phyloP scores from a whole-genome alignment of 305 asterid genomes.

The Rubia tinctorum region DNA sequence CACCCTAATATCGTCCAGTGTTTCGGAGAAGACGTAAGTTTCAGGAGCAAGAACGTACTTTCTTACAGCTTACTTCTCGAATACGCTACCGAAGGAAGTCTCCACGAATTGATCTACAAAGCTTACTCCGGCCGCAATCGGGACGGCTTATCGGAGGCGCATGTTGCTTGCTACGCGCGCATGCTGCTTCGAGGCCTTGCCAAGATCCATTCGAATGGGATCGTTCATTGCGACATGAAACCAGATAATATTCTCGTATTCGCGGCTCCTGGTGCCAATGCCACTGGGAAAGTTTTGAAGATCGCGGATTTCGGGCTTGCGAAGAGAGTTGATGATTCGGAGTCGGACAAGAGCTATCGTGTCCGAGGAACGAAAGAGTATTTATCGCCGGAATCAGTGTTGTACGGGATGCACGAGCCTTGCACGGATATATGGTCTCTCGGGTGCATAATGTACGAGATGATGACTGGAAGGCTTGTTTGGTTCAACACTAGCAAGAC shows the following conservation, averaged over 20 bases:
- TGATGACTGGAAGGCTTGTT: neutral
- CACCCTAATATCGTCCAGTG: no score
- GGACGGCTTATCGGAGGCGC: neutral
- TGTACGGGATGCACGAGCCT: neutral
- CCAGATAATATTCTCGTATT: neutral
- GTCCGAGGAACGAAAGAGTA: neutral
- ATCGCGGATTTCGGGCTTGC: neutral
- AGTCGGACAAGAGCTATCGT: neutral
- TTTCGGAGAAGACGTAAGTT: no score
- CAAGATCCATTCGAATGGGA: neutral
- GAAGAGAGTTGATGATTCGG: neutral
- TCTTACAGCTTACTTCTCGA: no score
- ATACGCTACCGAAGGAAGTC: no score
- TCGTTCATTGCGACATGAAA: neutral
- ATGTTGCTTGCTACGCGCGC: neutral
- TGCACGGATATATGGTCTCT: neutral
- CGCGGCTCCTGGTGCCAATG: neutral
- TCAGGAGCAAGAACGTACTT: no score
- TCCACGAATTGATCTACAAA: no score
- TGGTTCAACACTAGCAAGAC: neutral
- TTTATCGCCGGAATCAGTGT: neutral
- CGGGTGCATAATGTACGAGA: neutral
- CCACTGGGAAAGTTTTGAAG: neutral
- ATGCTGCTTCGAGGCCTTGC: neutral
- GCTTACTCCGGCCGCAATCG: neutral